These are phyloP conservation scores for Flueggea neowawraea DNA, from an alignment of 441 rosid genomes.

Conservation along the genomic window DNA sequence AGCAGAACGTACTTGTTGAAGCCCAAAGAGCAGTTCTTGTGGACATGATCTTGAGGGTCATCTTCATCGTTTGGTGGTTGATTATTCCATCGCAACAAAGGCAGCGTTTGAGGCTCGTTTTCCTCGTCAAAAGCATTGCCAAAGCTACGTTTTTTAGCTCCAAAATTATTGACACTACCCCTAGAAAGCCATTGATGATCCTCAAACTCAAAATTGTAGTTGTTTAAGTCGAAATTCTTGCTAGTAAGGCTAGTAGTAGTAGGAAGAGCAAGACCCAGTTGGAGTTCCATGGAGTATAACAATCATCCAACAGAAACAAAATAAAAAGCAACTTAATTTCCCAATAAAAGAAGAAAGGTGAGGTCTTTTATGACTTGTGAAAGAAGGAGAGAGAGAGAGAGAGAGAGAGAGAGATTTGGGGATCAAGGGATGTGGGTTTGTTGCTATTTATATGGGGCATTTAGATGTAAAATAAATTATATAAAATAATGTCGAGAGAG, in stretches of 20 bases:
- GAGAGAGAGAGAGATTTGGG: background rate
- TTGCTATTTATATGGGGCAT: too few relatives aligned
- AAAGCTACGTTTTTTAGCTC: conserved; percentile 13
- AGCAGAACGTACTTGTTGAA: conserved; percentile 17
- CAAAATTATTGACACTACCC: background rate
- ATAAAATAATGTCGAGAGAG: too few relatives aligned
- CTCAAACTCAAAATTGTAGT: too few relatives aligned
- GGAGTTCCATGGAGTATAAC: conserved; percentile 35
- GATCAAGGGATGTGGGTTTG: background rate
- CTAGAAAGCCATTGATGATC: background rate
- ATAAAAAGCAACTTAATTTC: conserved; percentile 3
- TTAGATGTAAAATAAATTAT: too few relatives aligned
- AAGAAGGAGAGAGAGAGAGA: too few relatives aligned
- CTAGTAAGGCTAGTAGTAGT: background rate
- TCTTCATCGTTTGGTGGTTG: conserved; percentile 47
- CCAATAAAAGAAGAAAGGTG: background rate
- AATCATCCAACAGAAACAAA: conserved; percentile 11
- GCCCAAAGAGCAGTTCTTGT: conserved; percentile 14
- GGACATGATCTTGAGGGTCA: conserved; percentile 16
- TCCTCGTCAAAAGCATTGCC: conserved; percentile 9
- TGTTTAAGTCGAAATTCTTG: background rate
- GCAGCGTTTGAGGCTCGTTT: conserved; percentile 22
- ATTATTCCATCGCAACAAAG: conserved; percentile 31
- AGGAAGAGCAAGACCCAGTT: conserved; percentile 43
- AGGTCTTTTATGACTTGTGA: too few relatives aligned